Conservation (phyloP, 1,284 basidiomycete genomes). For the Ceratorhiza oryzae-sativae region DNA sequence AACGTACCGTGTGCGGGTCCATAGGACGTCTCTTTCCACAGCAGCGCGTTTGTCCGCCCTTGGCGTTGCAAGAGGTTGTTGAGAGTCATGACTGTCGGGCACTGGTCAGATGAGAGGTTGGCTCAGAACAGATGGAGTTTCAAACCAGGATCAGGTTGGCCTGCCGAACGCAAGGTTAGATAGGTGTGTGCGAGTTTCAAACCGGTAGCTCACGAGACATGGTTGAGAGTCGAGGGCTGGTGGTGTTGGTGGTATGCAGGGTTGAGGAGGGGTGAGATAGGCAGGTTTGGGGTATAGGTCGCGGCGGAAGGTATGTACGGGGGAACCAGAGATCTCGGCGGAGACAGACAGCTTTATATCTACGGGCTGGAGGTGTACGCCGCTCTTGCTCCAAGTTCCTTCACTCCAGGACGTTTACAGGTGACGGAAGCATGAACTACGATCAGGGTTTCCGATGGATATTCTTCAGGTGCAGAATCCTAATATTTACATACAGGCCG, state of each 20-base stretch:
- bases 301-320: slow-evolving; percentile 8
- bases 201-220: slow-evolving; percentile 36
- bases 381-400: slow-evolving; percentile 13
- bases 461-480: slow-evolving; percentile 29
- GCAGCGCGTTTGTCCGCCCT: slow-evolving; percentile 30
- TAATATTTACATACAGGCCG: slow-evolving; percentile 36
- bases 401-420: slow-evolving; percentile 5
- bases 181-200: slow-evolving; percentile 3
- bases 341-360: slow-evolving; percentile 29
- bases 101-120: slow-evolving; percentile 5
- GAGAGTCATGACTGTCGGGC: slow-evolving; percentile 33
- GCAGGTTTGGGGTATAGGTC: not conserved
- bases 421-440: no score
- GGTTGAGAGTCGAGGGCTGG: not conserved
- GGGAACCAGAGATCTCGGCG: slow-evolving; percentile 30
- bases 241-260: not conserved
- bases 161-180: slow-evolving; percentile 19
- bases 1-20: slow-evolving; percentile 35
- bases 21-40: slow-evolving; percentile 29
- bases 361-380: slow-evolving; percentile 3
- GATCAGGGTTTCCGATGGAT: slow-evolving; percentile 36
- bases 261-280: not conserved
- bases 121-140: slow-evolving; percentile 5
- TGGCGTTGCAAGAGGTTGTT: slow-evolving; percentile 34
- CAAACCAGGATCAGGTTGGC: slow-evolving; percentile 39